Percentiles rank a stretch among this genome's conserved stretches.
Evolutionary conservation across 164 flowering plant species (phyloP).

Genomic region (Annona squamosa): DNA sequence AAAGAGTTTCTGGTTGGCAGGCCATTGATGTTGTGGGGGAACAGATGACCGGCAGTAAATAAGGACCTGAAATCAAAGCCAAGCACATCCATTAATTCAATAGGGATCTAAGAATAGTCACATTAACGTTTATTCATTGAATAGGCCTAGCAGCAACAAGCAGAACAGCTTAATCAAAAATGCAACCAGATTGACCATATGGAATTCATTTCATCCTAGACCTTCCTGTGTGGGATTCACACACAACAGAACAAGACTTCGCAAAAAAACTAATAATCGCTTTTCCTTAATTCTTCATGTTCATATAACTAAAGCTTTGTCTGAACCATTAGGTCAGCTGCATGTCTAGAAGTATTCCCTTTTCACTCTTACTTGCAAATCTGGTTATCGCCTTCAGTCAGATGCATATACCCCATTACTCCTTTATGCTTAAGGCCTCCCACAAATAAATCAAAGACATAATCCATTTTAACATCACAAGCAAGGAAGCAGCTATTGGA

Average conservation of each 20-base stretch:
- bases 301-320: background rate
- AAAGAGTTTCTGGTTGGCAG: constrained; percentile 60
- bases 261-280: background rate
- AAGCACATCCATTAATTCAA: background rate
- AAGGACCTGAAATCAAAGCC: constrained; percentile 45
- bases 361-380: background rate
- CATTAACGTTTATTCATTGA: background rate
- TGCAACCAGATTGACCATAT: background rate
- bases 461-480: background rate
- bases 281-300: background rate
- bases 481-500: background rate
- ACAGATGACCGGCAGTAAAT: constrained; percentile 84
- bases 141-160: background rate
- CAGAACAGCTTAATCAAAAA: background rate
- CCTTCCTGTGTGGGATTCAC: background rate
- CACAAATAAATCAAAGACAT: background rate
- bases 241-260: background rate
- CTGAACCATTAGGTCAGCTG: too few species aligned
- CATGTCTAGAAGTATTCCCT: too few species aligned
- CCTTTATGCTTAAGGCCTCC: background rate
- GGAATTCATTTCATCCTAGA: background rate
- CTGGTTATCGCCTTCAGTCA: background rate
- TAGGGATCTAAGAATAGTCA: background rate
- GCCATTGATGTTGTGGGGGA: constrained; percentile 64
- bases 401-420: background rate